Base-by-base conservation (phyloP, 768 basidiomycete genomes). In the Lactarius evosmus region DNA sequence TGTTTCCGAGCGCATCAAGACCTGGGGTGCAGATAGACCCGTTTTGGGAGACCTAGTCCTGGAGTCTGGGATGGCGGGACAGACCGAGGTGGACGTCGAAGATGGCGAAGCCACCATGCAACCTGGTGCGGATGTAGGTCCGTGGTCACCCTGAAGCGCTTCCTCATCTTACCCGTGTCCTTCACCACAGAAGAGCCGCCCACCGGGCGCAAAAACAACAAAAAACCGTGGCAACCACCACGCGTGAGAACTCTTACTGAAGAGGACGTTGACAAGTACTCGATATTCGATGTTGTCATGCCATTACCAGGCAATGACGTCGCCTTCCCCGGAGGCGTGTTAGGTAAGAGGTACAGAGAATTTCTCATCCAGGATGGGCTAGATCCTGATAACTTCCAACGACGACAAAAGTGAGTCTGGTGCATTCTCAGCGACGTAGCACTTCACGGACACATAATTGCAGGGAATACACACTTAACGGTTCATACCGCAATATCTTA, bases 291-390 rank as follows among this genome's bases (percentile, higher is more conserved):
- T 75, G 91, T 98, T 61, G 85, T 98, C 66, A 93, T 98, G 88
- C 95, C 97, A n/a, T 78, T 98, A 22, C 95, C 97, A 32, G 97
- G 97, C 4, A 93, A 86, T 67, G 93, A 96, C 70, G 93, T 98
- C 22, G 88, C 89, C 36, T 98, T 93, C 73, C 97, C 97, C 0
- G 90, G 88, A 4, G 95, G 95, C 14, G 69, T 78, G 22, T 83
- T 98, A n/a, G 93, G 95, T 29, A 88, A 95, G 69, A 82, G 85
- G 56, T 98, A 96, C 74, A 81, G 80, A 65, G 85, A 90, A 71
- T 94, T 91, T 72, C 80, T 99, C 68, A 79, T 76, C 63, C 80
- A 83, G 70, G 97, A 99, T 75, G 95, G 93, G 1, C 76, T 99
- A 41, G 93, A 98, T 77, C 89, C 92, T 14, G 85, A 93, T 69